Conservation (phyloP, 2,329 filamentous ascomycete genomes). For the Fusarium torulosum region DNA sequence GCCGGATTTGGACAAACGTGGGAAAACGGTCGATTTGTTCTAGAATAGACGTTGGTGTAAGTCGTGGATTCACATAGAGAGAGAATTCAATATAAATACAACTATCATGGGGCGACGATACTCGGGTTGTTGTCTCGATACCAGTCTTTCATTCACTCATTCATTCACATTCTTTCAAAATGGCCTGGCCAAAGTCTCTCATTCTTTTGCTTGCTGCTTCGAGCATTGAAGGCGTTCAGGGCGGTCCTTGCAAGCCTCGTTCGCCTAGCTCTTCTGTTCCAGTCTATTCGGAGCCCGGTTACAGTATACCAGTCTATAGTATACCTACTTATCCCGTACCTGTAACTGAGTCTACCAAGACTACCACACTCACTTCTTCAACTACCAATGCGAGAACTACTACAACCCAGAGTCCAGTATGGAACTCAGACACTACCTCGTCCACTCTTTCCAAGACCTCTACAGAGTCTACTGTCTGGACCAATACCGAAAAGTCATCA, state of each 20-base stretch:
- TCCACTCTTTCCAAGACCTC: conserved; percentile 7
- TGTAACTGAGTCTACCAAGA: conserved; percentile 1
- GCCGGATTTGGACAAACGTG: conserved; percentile 34
- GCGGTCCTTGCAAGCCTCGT: conserved; percentile 35
- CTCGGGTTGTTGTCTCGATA: neutral
- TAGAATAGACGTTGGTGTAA: conserved; percentile 22
- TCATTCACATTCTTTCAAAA: conserved; percentile 16
- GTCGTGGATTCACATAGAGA: neutral
- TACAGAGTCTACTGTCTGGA: neutral
- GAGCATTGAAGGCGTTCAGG: conserved; percentile 13
- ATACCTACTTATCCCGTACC: conserved; percentile 29
- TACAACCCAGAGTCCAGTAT: neutral
- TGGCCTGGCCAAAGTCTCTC: conserved; percentile 35
- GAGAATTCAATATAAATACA: conserved; percentile 13
- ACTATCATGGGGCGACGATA: neutral
- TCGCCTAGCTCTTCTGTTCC: conserved; percentile 6
- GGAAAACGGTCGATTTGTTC: conserved; percentile 15
- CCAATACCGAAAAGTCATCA: conserved; percentile 2
- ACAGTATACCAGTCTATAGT: conserved; percentile 14
- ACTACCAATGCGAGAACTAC: neutral
- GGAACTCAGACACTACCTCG: neutral
- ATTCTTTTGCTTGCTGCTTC: conserved; percentile 29
- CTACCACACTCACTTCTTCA: conserved; percentile 7
- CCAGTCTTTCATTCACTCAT: conserved; percentile 10
- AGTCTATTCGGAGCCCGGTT: conserved; percentile 7